Conservation (phyloP, 2,329 filamentous ascomycete species). For the Parastagonospora nodorum region DNA sequence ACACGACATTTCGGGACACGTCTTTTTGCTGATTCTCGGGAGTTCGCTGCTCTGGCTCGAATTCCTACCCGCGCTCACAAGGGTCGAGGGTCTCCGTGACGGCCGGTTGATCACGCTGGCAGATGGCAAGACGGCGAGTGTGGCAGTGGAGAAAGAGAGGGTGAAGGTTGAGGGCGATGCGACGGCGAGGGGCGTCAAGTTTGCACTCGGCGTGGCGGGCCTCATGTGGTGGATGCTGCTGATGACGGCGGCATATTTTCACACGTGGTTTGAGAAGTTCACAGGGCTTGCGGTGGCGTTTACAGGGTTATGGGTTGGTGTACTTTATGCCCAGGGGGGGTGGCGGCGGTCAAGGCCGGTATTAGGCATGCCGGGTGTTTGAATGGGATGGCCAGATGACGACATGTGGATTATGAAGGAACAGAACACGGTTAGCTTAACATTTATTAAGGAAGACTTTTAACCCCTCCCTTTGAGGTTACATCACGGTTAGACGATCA, state of each 20-base stretch:
- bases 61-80: slow-evolving; percentile 66
- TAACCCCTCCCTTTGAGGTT: no score
- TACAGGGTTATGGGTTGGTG: slow-evolving; percentile 50
- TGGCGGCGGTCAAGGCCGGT: slow-evolving; percentile 49
- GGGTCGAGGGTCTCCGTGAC: slow-evolving; percentile 56
- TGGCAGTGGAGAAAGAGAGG: slow-evolving; percentile 47
- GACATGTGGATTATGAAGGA: no score
- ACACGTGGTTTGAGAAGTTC: slow-evolving; percentile 96
- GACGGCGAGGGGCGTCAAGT: slow-evolving; percentile 60
- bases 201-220: slow-evolving; percentile 62
- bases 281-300: slow-evolving; percentile 57
- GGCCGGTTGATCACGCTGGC: slow-evolving; percentile 68
- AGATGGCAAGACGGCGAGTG: slow-evolving; percentile 65
- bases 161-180: slow-evolving; percentile 47
- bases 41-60: slow-evolving; percentile 84
- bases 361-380: slow-evolving; percentile 55
- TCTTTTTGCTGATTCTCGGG: slow-evolving; percentile 87
- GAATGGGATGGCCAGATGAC: background rate
- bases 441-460: no score
- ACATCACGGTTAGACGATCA: no score
- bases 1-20: slow-evolving; percentile 94
- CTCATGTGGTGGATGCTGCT: slow-evolving; percentile 93
- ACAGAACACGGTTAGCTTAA: no score
- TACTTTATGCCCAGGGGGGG: slow-evolving; percentile 56
- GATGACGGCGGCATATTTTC: slow-evolving; percentile 98